These are phyloP conservation scores for Populus alba DNA, from an alignment of 345 rosid species.

Conservation along the genomic window DNA sequence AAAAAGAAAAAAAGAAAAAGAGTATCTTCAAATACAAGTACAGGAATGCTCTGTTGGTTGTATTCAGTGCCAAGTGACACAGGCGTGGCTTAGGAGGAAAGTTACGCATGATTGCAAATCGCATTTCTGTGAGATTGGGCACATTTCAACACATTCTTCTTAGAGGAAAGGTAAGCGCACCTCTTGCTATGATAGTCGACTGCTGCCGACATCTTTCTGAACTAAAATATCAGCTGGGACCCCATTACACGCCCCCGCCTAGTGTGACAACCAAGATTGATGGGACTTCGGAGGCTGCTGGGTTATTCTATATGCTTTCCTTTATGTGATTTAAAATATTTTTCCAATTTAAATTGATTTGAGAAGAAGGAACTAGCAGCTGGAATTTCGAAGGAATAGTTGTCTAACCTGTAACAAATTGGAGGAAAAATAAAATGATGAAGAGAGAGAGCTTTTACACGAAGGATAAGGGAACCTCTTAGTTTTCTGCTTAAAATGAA, in stretches of 20 bases:
- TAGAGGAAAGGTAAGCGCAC: background rate
- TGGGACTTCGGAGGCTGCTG: background rate
- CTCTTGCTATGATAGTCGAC: background rate
- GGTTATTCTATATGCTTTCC: background rate
- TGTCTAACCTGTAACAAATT: background rate
- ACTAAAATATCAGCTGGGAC: background rate
- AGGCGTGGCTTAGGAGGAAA: conserved; percentile 25
- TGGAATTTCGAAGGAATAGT: background rate
- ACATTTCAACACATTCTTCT: background rate
- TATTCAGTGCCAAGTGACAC: background rate
- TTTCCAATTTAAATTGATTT: background rate
- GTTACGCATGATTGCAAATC: background rate
- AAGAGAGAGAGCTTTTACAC: no score
- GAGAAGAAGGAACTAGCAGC: background rate
- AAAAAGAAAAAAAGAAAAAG: no score
- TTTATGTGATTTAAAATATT: background rate
- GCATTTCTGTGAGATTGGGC: background rate
- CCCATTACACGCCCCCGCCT: background rate
- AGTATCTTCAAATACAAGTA: conserved; percentile 1
- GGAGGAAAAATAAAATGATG: no score
- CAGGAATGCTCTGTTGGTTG: background rate
- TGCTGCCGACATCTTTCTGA: background rate
- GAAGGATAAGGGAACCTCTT: no score
- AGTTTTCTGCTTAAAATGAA: no score
- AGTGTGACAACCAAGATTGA: background rate